Percentiles rank a stretch among this genome's conserved stretches.
Evolutionary conservation across 305 asterid species (phyloP).

Genomic region (Lippia alba): DNA sequence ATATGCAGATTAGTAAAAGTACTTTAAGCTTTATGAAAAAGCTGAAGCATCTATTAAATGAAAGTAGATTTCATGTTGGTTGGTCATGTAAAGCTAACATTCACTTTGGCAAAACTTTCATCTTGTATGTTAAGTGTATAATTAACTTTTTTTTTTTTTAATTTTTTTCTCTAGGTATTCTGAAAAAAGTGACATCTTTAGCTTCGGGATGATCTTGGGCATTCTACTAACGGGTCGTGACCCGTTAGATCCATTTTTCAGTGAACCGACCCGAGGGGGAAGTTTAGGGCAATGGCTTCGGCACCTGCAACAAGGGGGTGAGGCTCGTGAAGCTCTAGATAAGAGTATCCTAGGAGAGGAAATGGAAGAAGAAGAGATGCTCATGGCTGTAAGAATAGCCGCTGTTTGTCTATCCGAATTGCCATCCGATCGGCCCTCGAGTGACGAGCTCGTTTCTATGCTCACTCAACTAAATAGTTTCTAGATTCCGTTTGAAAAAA

Average conservation of each 20-base stretch:
- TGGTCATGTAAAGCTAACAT: conserved; percentile 18
- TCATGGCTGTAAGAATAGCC: conserved; percentile 90
- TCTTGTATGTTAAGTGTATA: background rate
- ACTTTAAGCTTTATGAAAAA: conserved; percentile 37
- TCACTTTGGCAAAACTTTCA: conserved; percentile 8
- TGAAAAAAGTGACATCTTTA: conserved; percentile 86
- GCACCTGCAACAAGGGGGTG: conserved; percentile 82
- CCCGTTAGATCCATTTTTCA: conserved; percentile 72
- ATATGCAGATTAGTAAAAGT: conserved; percentile 30
- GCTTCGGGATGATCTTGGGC: conserved; percentile 89
- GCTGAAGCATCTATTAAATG: conserved; percentile 18
- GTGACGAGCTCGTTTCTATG: conserved; percentile 93
- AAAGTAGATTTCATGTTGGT: conserved; percentile 25
- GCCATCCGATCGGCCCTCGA: conserved; percentile 95
- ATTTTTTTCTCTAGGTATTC: conserved; percentile 59
- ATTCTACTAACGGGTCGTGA: conserved; percentile 77
- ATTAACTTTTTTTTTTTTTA: background rate
- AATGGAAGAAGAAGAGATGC: conserved; percentile 91
- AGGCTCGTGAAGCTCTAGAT: conserved; percentile 81
- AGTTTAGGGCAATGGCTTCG: conserved; percentile 91
- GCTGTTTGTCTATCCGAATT: conserved; percentile 84
- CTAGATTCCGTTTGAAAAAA: conserved; percentile 33
- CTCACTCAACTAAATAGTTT: conserved; percentile 92
- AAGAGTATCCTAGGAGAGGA: conserved; percentile 76
- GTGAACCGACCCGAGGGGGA: conserved; percentile 63